phyloP scores from a whole-genome alignment of 345 rosid genomes.

The Citrus maxima region DNA sequence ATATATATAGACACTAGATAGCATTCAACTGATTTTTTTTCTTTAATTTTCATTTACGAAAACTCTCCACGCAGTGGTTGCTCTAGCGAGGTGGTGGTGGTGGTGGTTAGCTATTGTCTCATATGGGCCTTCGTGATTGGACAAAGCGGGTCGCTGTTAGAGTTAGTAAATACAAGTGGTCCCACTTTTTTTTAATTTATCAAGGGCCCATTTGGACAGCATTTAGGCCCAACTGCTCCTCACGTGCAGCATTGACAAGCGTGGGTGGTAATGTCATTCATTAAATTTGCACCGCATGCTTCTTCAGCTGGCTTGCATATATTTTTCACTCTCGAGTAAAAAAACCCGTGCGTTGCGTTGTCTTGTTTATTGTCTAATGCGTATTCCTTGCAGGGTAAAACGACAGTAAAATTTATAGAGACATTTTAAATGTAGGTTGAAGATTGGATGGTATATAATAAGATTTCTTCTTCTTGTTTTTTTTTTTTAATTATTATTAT shows the following conservation, averaged over 20 bases:
- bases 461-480: background rate
- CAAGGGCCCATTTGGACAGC: slow-evolving; percentile 9
- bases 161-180: slow-evolving; percentile 13
- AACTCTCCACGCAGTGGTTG: background rate
- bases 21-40: background rate
- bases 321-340: background rate
- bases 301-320: background rate
- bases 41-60: background rate
- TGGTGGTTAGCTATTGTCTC: slow-evolving; percentile 14
- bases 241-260: slow-evolving; percentile 8
- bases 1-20: too few relatives aligned
- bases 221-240: slow-evolving; percentile 18
- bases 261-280: too few relatives aligned
- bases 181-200: background rate
- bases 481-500: too few relatives aligned
- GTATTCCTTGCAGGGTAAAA: background rate
- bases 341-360: background rate
- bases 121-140: slow-evolving; percentile 21
- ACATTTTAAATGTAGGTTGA: background rate
- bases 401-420: background rate
- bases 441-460: background rate
- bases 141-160: background rate
- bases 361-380: background rate
- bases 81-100: background rate
- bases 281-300: background rate